Evolutionary conservation across 2,329 filamentous ascomycete genomes (phyloP), one percentile per base, ranked within the genome.

Genomic region (Monosporascus sp.): DNA sequence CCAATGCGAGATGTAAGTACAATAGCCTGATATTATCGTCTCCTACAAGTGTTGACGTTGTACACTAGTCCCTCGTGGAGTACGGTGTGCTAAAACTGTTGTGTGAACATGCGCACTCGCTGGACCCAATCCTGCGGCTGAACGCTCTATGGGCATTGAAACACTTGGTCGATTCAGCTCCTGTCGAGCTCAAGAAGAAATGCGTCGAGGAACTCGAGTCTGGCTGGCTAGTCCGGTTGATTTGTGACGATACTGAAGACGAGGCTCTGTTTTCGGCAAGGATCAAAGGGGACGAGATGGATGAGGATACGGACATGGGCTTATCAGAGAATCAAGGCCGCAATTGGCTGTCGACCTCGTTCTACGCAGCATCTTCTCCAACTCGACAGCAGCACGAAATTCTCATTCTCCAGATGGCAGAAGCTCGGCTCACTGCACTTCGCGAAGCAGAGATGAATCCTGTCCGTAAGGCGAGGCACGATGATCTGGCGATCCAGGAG

Each of bases 131-230:
- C 47, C 76, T 97, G 51, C 84, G 91, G 24, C 78, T 95, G 26
- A 91, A 94, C 63, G 91, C 92, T 22, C 73, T 99, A 2, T 99
- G 94, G 93, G 91, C 91, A 6, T 75, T 99, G 54, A 97, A 97
- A 67, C 91, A 97, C 71, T 80, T 97, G 49, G 87, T 96, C 3
- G 81, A 88, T 58, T 85, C 84, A 22, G 83, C 88, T 6, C 80
- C 81, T 19, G 84, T 87, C 45, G 81, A 87, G 14, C 76, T 89
- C 60, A 96, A 94, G 71, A 87, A 87, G 63, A 80, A 82, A 48
- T 90, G 90, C 55, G 74, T 97, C 14, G 85, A 92, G 49, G 85
- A 89, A 64, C 78, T 97, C 4, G 86, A 85, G 8, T 82, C 90
- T 1, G 84, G 83, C 11, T 96, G 91, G 90, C 79, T 97, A 14